phyloP scores from a whole-genome alignment of 2,329 filamentous ascomycete genomes.

The Neopestalotiopsis sp. region DNA sequence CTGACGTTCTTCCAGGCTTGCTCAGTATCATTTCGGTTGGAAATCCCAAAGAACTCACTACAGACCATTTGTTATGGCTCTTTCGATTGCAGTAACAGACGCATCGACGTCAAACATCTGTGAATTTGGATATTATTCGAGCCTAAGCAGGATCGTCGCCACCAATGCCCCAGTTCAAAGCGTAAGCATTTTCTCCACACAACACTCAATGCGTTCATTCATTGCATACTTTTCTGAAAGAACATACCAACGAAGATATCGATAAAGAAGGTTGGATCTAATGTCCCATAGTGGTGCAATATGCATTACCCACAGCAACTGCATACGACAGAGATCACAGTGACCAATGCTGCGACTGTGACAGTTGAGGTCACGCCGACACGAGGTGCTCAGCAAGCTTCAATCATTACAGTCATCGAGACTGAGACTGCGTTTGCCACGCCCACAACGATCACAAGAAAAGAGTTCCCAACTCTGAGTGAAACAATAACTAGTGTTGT shows the following conservation, averaged over 20 bases:
- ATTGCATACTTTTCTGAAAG: neutral
- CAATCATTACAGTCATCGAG: neutral
- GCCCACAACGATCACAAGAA: neutral
- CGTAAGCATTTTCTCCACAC: neutral
- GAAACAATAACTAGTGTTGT: no score
- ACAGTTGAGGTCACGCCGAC: neutral
- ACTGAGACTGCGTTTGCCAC: neutral
- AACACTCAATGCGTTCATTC: no score
- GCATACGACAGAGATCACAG: neutral
- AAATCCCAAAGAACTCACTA: no score
- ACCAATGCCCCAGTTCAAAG: neutral
- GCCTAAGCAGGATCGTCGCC: neutral
- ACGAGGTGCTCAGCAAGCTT: neutral
- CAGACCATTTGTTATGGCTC: neutral
- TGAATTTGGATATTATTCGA: neutral
- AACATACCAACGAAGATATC: no score
- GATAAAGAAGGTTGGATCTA: no score
- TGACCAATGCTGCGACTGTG: neutral
- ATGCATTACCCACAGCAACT: neutral
- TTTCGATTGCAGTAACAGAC: neutral
- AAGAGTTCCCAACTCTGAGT: no score
- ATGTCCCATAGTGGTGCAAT: neutral
- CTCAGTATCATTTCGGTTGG: neutral
- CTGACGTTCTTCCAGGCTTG: neutral
- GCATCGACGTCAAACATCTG: neutral